These are phyloP conservation scores for Penium margaritaceum DNA, from an alignment of 139 green algal species.

Conservation along the genomic window DNA sequence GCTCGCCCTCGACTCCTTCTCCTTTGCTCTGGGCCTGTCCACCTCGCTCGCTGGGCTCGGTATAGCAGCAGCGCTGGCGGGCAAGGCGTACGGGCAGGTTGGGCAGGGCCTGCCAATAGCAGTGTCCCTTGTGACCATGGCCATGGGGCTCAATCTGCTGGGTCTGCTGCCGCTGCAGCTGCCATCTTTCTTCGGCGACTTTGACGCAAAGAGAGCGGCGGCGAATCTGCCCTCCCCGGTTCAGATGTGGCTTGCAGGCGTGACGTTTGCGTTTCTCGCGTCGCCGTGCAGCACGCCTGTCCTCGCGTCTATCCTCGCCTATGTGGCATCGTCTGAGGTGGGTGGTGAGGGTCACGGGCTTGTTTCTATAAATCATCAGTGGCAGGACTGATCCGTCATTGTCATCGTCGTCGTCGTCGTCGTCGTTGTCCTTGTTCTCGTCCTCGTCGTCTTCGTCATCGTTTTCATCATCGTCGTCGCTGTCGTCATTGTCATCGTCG, in stretches of 20 bases:
- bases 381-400: too few relatives aligned
- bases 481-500: too few relatives aligned
- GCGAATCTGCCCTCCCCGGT: slow-evolving; percentile 28
- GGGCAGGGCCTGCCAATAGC: slow-evolving; percentile 33
- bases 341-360: too few relatives aligned
- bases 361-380: too few relatives aligned
- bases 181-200: slow-evolving; percentile 23
- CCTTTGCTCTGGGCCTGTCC: slow-evolving; percentile 77
- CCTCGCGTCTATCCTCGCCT: slow-evolving; percentile 86
- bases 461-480: too few relatives aligned
- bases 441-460: too few relatives aligned
- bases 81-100: slow-evolving; percentile 73
- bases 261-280: slow-evolving; percentile 87
- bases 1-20: neutral
- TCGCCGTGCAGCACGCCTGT: slow-evolving; percentile 91
- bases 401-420: too few relatives aligned
- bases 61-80: slow-evolving; percentile 59
- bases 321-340: slow-evolving; percentile 62
- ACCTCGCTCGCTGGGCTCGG: slow-evolving; percentile 75
- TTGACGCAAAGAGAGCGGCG: slow-evolving; percentile 17
- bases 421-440: too few relatives aligned
- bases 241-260: slow-evolving; percentile 79
- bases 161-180: slow-evolving; percentile 35
- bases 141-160: slow-evolving; percentile 89
- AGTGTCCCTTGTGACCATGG: slow-evolving; percentile 60